Percentiles rank a stretch among this genome's conserved stretches.
phyloP scores from a whole-genome alignment of 1,284 basidiomycete genomes.

The Heterobasidion parviporum region DNA sequence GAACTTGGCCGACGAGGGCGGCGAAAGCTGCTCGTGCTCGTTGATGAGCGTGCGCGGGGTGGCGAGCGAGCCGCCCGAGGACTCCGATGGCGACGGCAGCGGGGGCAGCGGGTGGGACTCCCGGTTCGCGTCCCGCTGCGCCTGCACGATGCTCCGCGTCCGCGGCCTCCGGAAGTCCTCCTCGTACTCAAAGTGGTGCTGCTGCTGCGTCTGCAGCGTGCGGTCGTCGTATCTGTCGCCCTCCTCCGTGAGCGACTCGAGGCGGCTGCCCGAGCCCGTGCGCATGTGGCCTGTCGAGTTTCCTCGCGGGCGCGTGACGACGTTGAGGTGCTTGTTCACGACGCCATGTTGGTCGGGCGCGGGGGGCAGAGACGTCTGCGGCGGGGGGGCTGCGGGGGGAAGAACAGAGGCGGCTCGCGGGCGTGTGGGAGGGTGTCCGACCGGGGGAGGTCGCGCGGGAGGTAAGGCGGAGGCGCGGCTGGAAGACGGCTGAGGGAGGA shows the following conservation, averaged over 20 bases:
- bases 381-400: constrained; percentile 60
- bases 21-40: constrained; percentile 11
- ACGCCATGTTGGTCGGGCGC: constrained; percentile 34
- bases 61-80: constrained; percentile 21
- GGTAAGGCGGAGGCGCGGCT: constrained; percentile 17
- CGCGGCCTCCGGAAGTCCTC: constrained; percentile 15
- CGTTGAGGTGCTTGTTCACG: constrained; percentile 22
- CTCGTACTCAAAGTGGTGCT: constrained; percentile 19
- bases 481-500: not conserved
- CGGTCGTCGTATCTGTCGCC: constrained; percentile 27
- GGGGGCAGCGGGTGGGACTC: constrained; percentile 63
- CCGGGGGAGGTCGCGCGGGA: constrained; percentile 15
- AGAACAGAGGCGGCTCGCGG: constrained; percentile 51
- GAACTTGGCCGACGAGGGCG: constrained; percentile 25
- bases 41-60: constrained; percentile 24
- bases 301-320: constrained; percentile 33
- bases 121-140: constrained; percentile 22
- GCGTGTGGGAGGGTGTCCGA: constrained; percentile 20
- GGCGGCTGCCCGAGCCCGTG: constrained; percentile 45
- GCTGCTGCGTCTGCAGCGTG: constrained; percentile 15
- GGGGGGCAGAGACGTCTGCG: constrained; percentile 52
- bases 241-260: constrained; percentile 59
- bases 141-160: constrained; percentile 12
- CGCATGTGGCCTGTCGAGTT: constrained; percentile 44
- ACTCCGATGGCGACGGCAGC: constrained; percentile 40